Evolutionary conservation across 2,329 filamentous ascomycete genomes (phyloP).

Genomic region (Ceratocystis colombiana): DNA sequence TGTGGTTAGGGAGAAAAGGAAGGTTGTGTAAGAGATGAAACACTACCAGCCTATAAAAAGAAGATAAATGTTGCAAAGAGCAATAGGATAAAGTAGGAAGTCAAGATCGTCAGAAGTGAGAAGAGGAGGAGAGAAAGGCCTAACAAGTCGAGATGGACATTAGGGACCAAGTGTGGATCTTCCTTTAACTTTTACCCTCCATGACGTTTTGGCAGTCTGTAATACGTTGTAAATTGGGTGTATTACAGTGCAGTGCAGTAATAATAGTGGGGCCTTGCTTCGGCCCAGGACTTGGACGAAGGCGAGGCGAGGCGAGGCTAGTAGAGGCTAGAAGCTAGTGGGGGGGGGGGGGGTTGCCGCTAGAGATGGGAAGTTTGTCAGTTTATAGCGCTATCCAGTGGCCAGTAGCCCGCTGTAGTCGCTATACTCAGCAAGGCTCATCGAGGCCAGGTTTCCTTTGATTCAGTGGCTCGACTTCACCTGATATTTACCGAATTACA

Average conservation of each 20-base stretch:
- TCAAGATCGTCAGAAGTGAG: background rate
- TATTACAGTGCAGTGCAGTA: background rate
- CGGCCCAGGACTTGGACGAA: background rate
- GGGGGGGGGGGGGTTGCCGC: no score
- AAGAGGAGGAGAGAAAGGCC: constrained; percentile 5
- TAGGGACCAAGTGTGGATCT: constrained; percentile 6
- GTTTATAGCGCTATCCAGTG: no score
- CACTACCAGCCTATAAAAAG: background rate
- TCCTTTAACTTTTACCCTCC: background rate
- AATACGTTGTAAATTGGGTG: background rate
- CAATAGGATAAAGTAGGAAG: background rate
- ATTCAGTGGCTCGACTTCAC: no score
- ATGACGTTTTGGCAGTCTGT: constrained; percentile 12
- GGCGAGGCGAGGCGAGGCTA: no score
- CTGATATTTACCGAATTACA: no score
- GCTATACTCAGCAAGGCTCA: no score
- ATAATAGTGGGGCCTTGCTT: background rate
- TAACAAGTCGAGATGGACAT: background rate
- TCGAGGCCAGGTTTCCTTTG: no score
- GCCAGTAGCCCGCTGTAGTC: no score
- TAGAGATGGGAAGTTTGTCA: no score
- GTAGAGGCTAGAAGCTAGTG: no score
- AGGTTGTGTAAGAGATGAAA: background rate
- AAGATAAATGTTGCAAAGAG: constrained; percentile 2
- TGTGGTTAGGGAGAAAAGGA: background rate